phyloP scores from a whole-genome alignment of 352 stramenopile species.

The Phytophthora constricta region DNA sequence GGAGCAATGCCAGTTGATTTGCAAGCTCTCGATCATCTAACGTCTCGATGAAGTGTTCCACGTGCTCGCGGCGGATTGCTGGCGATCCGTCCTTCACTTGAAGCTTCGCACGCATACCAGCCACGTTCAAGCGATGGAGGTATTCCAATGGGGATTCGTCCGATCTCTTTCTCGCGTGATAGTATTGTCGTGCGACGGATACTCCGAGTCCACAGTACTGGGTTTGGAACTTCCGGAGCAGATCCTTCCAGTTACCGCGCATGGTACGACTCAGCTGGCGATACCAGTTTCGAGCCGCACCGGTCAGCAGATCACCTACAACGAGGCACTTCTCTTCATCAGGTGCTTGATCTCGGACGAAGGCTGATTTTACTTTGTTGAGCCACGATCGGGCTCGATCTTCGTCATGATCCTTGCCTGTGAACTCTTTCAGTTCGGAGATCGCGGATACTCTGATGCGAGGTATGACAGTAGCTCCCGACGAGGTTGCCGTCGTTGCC shows the following conservation, averaged over 20 bases:
- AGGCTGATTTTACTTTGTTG: not conserved
- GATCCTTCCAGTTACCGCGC: not conserved
- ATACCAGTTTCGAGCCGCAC: slow-evolving; percentile 2
- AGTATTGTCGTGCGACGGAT: slow-evolving; percentile 9
- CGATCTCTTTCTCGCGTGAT: not conserved
- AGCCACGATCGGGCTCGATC: not conserved
- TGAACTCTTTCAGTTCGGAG: too few relatives aligned
- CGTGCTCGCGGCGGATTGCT: not conserved
- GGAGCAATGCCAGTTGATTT: slow-evolving; percentile 1
- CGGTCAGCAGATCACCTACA: not conserved
- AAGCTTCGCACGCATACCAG: not conserved
- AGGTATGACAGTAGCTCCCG: not conserved
- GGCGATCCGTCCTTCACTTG: slow-evolving; percentile 9
- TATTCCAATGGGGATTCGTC: slow-evolving; percentile 12
- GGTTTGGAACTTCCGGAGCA: not conserved
- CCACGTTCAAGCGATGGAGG: slow-evolving; percentile 5
- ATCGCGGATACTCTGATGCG: not conserved
- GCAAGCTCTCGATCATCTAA: slow-evolving; percentile 12
- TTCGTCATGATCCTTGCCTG: not conserved
- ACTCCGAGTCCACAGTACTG: slow-evolving; percentile 3
- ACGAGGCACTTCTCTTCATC: too few relatives aligned
- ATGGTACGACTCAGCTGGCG: not conserved
- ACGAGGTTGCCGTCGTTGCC: not conserved
- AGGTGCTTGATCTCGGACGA: not conserved
- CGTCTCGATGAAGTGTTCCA: slow-evolving; percentile 27